Percentiles rank a stretch among this genome's conserved stretches.
phyloP scores from a whole-genome alignment of 305 asterid genomes.

The Fraxinus platypoda region DNA sequence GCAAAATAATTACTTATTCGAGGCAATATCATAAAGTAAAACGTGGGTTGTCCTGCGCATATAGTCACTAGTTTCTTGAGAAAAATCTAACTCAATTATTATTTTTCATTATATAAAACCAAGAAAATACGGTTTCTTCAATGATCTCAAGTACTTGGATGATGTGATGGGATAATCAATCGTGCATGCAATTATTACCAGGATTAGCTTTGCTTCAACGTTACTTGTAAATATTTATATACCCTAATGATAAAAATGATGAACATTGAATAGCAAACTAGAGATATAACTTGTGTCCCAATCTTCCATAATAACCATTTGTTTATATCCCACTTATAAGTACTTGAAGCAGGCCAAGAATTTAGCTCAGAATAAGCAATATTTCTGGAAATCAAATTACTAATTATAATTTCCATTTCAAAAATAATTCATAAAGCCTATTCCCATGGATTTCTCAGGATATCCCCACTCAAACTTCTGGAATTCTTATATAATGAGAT shows the following conservation, averaged over 20 bases:
- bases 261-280: neutral
- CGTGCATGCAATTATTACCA: neutral
- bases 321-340: neutral
- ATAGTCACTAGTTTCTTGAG: neutral
- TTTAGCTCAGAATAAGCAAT: neutral
- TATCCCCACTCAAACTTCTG: slow-evolving; percentile 30
- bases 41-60: too few relatives aligned
- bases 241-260: neutral
- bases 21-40: too few relatives aligned
- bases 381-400: neutral
- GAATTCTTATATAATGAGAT: slow-evolving; percentile 47
- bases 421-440: neutral
- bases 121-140: neutral
- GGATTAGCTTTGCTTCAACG: neutral
- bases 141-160: neutral
- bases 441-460: neutral
- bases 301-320: neutral
- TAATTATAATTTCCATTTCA: neutral
- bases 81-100: neutral
- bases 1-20: too few relatives aligned
- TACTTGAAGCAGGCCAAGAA: neutral
- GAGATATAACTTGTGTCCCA: neutral
- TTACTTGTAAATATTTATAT: neutral
- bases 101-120: neutral
- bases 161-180: neutral